Evolutionary conservation across 345 rosid species (phyloP).

Genomic region (Melastoma malabathricum): DNA sequence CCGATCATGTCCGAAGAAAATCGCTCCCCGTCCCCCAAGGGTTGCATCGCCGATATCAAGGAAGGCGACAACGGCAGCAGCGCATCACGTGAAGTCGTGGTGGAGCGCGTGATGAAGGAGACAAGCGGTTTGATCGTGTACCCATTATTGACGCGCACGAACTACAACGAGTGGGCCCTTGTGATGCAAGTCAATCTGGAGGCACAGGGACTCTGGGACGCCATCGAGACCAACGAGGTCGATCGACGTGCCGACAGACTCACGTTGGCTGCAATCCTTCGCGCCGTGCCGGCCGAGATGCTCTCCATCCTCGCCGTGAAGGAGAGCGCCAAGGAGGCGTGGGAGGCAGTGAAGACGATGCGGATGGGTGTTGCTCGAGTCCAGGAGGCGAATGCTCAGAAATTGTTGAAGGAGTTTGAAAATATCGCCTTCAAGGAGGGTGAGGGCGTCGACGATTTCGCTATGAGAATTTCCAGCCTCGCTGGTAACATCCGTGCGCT

Average conservation of each 20-base stretch:
- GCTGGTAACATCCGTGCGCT: neutral
- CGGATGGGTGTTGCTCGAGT: neutral
- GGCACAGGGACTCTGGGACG: too few species aligned
- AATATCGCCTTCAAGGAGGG: neutral
- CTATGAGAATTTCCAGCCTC: neutral
- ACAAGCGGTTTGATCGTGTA: too few species aligned
- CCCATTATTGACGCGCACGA: neutral
- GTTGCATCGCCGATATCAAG: too few species aligned
- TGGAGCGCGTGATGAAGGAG: too few species aligned
- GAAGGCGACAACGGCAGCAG: too few species aligned
- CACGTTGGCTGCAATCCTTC: neutral
- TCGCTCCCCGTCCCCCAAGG: too few species aligned
- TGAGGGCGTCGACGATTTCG: neutral
- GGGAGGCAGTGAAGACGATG: slow-evolving; percentile 1
- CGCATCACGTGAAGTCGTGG: too few species aligned
- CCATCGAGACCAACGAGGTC: neutral
- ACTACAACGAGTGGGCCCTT: neutral
- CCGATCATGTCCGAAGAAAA: too few species aligned
- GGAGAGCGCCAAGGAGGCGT: neutral
- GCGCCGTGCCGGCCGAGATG: neutral
- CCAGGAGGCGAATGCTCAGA: neutral
- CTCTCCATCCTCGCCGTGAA: neutral
- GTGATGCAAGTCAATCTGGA: neutral
- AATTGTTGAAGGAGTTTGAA: neutral
- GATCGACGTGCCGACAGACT: neutral